phyloP scores from a whole-genome alignment of 805 yeast genomes.

The Cyberlindnera euphorbiae region DNA sequence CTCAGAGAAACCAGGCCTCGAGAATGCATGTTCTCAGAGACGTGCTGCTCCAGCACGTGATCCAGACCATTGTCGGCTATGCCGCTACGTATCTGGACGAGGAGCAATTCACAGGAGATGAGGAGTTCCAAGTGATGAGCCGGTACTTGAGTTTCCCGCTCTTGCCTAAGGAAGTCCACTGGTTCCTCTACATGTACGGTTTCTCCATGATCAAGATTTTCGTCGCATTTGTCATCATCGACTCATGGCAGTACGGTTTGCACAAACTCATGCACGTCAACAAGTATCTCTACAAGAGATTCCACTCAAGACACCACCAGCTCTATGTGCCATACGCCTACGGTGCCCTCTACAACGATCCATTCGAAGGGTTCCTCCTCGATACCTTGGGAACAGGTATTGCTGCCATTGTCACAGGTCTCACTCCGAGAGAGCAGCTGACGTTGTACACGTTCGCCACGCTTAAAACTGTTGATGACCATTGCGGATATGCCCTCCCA shows the following conservation, averaged over 20 bases:
- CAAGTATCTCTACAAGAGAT: conserved; percentile 66
- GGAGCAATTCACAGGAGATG: conserved; percentile 47
- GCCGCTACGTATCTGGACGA: conserved; percentile 53
- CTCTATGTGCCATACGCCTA: conserved; percentile 94
- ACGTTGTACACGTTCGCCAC: conserved; percentile 83
- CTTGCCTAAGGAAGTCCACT: conserved; percentile 46
- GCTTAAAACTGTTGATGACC: conserved; percentile 95
- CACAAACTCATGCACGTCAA: conserved; percentile 88
- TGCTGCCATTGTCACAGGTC: conserved; percentile 56
- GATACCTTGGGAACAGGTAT: conserved; percentile 93
- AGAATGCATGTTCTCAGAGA: conserved; percentile 68
- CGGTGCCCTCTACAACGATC: conserved; percentile 94
- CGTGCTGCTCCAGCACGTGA: conserved; percentile 77
- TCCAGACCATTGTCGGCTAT: conserved; percentile 73
- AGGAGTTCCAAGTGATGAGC: conserved; percentile 42
- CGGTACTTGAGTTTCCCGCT: conserved; percentile 26
- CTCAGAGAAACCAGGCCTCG: conserved; percentile 69
- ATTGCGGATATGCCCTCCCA: conserved; percentile 95
- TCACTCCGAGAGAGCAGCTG: conserved; percentile 74
- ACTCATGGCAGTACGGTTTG: conserved; percentile 92
- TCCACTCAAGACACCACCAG: conserved; percentile 93
- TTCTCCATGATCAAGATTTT: conserved; percentile 52
- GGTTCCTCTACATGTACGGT: conserved; percentile 56
- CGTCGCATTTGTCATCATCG: conserved; percentile 70
- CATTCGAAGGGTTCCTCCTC: conserved; percentile 86